Evolutionary conservation across 2,329 filamentous ascomycete genomes (phyloP), one percentile per base, ranked within the genome.

Genomic region (Clonostachys rhizophaga): DNA sequence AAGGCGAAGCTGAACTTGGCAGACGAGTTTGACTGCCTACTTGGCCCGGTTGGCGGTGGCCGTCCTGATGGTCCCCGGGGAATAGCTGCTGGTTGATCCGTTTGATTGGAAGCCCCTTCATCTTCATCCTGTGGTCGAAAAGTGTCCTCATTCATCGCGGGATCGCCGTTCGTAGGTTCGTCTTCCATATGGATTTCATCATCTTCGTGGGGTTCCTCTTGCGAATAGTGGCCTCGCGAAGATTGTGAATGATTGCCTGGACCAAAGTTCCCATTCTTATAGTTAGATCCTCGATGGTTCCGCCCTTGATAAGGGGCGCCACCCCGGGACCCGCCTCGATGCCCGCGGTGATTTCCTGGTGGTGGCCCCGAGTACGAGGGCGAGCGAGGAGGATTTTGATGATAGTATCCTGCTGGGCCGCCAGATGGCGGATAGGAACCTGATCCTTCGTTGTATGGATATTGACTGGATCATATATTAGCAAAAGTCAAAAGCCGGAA

Each of bases 1-100:
- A 97, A 90, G 2, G 91, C 90, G 64, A 97, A 97, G 63, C 90
- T 95, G 59, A 96, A 95, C 67, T 92, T 94, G 41, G 83, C 24
- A 9, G 24, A 82, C 46, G 68, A 64, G 14, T 64, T 63, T 5
- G 70, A 67, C 34, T 75, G 70, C 12, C 68, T 62, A n/a, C 78
- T 72, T n/a, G 79, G 72, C 6, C 79, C 75, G 3, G 74, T 71
- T 17, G 78, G 72, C 3, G 76, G 67, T 37, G 79, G 71, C 48
- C 79, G 78, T 48, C 66, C 72, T 11, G 80, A 74, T 17, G 77
- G 77, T 33, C 76, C 75, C 67, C 81, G 79, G 46, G 74, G 70
- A 48, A 49, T 49, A 13, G 6, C 8, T 30, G 24, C 4, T 30
- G 24, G 6, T 30, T 30, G 24, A 30, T 30, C 24, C 24, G 5